Base-by-base conservation (phyloP, 768 basidiomycete genomes). In the Kondoa malvinella region DNA sequence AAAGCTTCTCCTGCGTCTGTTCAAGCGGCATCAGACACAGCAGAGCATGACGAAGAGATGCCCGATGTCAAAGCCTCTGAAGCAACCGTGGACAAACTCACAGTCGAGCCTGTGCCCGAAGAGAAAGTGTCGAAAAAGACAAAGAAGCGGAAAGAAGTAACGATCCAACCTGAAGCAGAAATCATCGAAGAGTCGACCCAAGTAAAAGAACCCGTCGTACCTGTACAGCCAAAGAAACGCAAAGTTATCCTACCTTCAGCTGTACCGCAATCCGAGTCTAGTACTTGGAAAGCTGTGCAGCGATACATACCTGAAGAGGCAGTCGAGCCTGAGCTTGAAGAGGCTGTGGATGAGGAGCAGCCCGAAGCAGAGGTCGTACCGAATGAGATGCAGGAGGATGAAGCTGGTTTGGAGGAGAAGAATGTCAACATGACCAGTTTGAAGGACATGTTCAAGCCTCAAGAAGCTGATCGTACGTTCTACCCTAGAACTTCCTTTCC, bases 361-460 rank as follows among this genome's bases (percentile, higher is more conserved):
- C 70, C 66, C 4, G 69, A 56, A 17, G 70, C 40, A n/a, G 71
- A 72, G 17, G 68, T 73, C 8, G 68, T 65, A 8, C 59, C 56
- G 1, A 56, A 62, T 27, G 69, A 27, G 56, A 67, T 21, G 8
- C 16, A 67, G 62, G 4, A 30, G 65, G 29, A 29, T 72, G 74
- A 71, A 58, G 69, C 68, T n/a, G n/a, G n/a, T n/a, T n/a, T n/a
- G n/a, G n/a, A n/a, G 25, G 64, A 34, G 8, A 56, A 56, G 25
- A 68, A 71, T 56, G 70, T 62, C 57, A 65, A 73, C 50, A 69
- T 66, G 33, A 69, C 73, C 4, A 83, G 80, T 32, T 79, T 90
- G 26, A 87, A 87, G 73, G 85, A 87, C 70, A 78, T 89, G 3
- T 89, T 90, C 71, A 84, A 84, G 21, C 86, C 87, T 0, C 80